These are phyloP conservation scores for Ilex asprella DNA, from an alignment of 257 asterid genomes.

Conservation along the genomic window DNA sequence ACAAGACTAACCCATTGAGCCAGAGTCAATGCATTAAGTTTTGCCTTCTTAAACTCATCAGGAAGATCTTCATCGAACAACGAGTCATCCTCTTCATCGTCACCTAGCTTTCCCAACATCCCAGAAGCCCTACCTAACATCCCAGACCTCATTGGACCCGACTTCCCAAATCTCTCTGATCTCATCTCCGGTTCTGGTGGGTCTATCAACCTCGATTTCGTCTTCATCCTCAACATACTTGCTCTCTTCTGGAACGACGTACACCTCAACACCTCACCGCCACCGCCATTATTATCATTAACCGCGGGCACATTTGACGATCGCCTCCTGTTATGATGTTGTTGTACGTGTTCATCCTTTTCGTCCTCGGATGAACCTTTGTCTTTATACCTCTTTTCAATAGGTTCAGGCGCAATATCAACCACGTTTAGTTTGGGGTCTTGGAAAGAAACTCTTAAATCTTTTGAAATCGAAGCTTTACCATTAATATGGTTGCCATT, in stretches of 20 bases:
- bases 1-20: slow-evolving; percentile 61
- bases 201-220: slow-evolving; percentile 65
- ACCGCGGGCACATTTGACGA: slow-evolving; percentile 5
- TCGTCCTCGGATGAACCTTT: slow-evolving; percentile 29
- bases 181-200: slow-evolving; percentile 28
- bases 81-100: slow-evolving; percentile 75
- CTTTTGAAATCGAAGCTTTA: slow-evolving; percentile 23
- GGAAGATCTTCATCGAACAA: slow-evolving; percentile 69
- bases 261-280: slow-evolving; percentile 50
- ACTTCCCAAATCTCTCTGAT: slow-evolving; percentile 32
- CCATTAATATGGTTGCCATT: slow-evolving; percentile 4
- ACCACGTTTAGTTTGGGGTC: slow-evolving; percentile 18
- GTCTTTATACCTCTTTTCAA: slow-evolving; percentile 2
- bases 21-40: slow-evolving; percentile 38
- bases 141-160: slow-evolving; percentile 45
- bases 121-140: slow-evolving; percentile 41
- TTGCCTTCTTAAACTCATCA: slow-evolving; percentile 39
- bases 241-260: slow-evolving; percentile 47
- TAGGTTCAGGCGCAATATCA: slow-evolving; percentile 29
- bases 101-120: slow-evolving; percentile 26
- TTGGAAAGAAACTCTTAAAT: slow-evolving; percentile 29
- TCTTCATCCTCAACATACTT: slow-evolving; percentile 42
- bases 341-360: background rate
- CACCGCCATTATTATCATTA: slow-evolving; percentile 6
- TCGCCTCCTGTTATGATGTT: slow-evolving; percentile 24